These are phyloP conservation scores for Rhodamnia rubescens DNA, from an alignment of 345 rosid genomes.

Conservation along the genomic window DNA sequence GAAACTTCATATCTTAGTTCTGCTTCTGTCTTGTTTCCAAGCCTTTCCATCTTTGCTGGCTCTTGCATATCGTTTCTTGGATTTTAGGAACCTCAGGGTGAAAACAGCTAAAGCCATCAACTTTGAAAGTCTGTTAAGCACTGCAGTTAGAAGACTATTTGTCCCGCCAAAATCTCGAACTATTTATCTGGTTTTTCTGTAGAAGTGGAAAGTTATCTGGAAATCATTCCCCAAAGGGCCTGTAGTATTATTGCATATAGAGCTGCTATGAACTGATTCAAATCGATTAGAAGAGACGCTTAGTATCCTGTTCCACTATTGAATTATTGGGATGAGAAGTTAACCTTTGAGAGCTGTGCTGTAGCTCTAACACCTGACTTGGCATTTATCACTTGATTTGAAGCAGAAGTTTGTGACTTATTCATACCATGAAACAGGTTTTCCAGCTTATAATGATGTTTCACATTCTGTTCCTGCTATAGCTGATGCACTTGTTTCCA, in stretches of 20 bases:
- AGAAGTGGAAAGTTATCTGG: background rate
- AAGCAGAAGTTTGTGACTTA: background rate
- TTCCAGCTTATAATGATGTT: background rate
- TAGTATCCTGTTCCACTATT: background rate
- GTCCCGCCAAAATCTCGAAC: background rate
- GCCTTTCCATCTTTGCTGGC: background rate
- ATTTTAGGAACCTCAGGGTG: background rate
- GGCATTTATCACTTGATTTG: background rate
- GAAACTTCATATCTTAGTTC: background rate
- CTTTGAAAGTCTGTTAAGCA: background rate
- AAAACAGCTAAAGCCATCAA: background rate
- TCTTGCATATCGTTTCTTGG: background rate
- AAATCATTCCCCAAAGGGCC: background rate
- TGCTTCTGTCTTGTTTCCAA: background rate
- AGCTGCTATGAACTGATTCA: background rate
- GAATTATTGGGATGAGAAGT: background rate
- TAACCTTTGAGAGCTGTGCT: background rate
- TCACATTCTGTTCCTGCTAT: background rate
- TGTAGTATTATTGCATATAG: background rate
- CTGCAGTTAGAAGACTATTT: background rate
- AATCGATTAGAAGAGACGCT: background rate
- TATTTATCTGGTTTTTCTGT: background rate
- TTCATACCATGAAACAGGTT: background rate
- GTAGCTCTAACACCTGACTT: background rate
- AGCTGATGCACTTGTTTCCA: slow-evolving; percentile 48